Percentiles rank a stretch among this genome's conserved stretches.
Evolutionary conservation across 371 early-diverging fungal species (phyloP).

Genomic region (Thermomucor indicae-seudaticae): DNA sequence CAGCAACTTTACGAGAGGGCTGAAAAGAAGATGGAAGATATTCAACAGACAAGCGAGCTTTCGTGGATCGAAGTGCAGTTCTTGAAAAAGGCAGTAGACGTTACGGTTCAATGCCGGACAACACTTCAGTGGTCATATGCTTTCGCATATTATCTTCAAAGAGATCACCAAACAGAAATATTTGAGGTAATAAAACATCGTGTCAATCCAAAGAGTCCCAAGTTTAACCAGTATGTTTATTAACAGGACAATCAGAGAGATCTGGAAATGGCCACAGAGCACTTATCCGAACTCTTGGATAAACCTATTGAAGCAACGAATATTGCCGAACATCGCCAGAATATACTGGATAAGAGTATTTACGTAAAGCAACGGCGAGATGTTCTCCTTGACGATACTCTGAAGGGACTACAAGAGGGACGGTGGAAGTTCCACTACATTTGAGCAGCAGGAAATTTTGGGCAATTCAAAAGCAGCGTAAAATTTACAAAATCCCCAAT

Average conservation of each 20-base stretch:
- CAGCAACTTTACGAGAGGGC: conserved; percentile 76
- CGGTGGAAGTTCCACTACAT: conserved; percentile 76
- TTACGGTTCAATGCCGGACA: conserved; percentile 72
- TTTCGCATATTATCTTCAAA: conserved; percentile 83
- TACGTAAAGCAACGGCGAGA: conserved; percentile 78
- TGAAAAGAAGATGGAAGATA: conserved; percentile 88
- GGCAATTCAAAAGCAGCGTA: too few relatives aligned
- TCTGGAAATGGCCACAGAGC: conserved; percentile 93
- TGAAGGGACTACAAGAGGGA: conserved; percentile 70
- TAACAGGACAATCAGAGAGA: conserved; percentile 89
- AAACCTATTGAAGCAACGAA: conserved; percentile 73
- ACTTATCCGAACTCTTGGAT: conserved; percentile 86
- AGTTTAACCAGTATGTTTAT: neutral
- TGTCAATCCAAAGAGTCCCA: neutral
- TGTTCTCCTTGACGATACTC: conserved; percentile 78
- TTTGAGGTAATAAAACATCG: conserved; percentile 58
- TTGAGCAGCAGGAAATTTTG: too few relatives aligned
- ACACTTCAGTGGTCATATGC: conserved; percentile 94
- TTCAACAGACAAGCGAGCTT: conserved; percentile 76
- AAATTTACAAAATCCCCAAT: too few relatives aligned
- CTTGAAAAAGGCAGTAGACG: conserved; percentile 83
- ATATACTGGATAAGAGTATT: conserved; percentile 79
- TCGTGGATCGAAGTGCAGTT: conserved; percentile 98
- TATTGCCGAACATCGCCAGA: conserved; percentile 74
- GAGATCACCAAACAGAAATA: conserved; percentile 73